Conservation (phyloP, 768 basidiomycete species). For the Kwoniella bestiolae region DNA sequence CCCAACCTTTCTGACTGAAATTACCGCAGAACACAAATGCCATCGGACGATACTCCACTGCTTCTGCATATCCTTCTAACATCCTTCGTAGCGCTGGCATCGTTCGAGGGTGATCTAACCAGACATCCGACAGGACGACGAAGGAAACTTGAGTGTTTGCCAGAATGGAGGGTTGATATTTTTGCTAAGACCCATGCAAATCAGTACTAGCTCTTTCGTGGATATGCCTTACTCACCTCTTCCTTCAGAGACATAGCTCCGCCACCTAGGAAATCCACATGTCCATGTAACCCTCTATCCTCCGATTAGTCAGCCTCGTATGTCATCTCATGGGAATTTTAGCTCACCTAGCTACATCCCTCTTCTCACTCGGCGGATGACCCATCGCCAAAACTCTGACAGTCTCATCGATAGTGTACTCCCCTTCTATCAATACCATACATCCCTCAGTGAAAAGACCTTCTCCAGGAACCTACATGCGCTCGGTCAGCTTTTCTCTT, state of each 20-base stretch:
- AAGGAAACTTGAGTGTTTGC: conserved; percentile 70
- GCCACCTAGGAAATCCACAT: conserved; percentile 95
- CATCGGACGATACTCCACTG: conserved; percentile 86
- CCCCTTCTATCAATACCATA: conserved; percentile 92
- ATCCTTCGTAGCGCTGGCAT: conserved; percentile 77
- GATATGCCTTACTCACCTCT: conserved; percentile 67
- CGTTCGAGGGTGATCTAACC: conserved; percentile 87
- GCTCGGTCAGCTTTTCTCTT: not conserved
- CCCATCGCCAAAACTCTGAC: conserved; percentile 91
- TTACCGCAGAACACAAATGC: conserved; percentile 93
- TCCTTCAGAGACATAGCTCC: conserved; percentile 87
- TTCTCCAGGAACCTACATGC: conserved; percentile 78
- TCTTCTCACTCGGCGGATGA: conserved; percentile 92
- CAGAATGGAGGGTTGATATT: conserved; percentile 50
- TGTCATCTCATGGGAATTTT: not conserved
- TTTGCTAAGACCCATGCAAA: conserved; percentile 44
- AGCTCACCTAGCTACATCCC: conserved; percentile 76
- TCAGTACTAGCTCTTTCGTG: not conserved
- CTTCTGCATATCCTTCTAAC: conserved; percentile 73
- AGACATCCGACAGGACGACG: conserved; percentile 93
- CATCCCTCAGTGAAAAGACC: conserved; percentile 96
- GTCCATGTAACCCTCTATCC: conserved; percentile 84
- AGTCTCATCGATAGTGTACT: conserved; percentile 89
- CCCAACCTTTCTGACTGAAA: conserved; percentile 83
- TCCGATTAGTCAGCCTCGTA: not conserved